Base-by-base conservation (phyloP, 805 yeast species). In the Millerozyma miso region DNA sequence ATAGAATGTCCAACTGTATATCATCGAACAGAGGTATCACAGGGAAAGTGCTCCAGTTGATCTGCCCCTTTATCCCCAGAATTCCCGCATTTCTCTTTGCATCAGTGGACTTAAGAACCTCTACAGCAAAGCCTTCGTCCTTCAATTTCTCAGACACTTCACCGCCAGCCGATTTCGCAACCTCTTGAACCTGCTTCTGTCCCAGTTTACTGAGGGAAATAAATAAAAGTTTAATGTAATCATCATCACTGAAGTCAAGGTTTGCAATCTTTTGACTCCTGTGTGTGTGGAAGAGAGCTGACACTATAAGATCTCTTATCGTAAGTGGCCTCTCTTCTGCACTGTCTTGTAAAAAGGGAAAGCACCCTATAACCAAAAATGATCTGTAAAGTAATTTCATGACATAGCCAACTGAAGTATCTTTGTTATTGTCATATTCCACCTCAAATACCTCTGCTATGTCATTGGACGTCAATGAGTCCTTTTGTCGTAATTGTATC, bases 291-390 rank as follows among this genome's bases (percentile, higher is more conserved):
- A 82, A 60, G 0, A 72, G 38, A 4, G 53, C 33, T 3, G 65
- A 50, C 1, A 59, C 45, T 3, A 65, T 37, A 20, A 67, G 45
- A 32, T 55, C 58, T 26, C 54, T 55, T 3, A 78, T 43, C 0
- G 73, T 68, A 47, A 79, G 74, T 12, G 73, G 74, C 3, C 65
- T 60, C 3, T 63, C 62, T 1, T 67, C 59, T 5, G 55, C 56
- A 4, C 52, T 55, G 14, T 65, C 67, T 17, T 62, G 57, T 5
- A 79, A 44, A 41, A 79, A 67, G 0, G 87, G 87, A 50, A 74
- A 76, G 19, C 63, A 62, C 0, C 79, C 71, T 20, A 83, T 41
- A 4, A 69, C 67, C 23, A 60, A 57, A 13, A 78, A 55, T 3
- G 76, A 58, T 4, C 64, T 58, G 52, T 69, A 71, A 0, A 81